Evolutionary conservation across 169 alveolate genomes (phyloP).

Genomic region (Condylostoma magnum): DNA sequence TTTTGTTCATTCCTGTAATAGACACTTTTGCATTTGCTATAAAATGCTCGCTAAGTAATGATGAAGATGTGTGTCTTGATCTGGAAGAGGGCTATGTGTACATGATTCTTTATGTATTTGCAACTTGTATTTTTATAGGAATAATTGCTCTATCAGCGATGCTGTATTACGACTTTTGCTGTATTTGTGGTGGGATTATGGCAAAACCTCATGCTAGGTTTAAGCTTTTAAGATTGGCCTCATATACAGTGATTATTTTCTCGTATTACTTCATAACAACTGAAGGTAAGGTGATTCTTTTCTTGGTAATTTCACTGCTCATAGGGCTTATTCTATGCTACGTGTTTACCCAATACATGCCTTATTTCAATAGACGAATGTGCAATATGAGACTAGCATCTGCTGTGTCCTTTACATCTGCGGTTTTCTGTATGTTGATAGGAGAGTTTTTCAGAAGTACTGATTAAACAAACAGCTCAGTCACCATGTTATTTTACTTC

Average conservation of each 20-base stretch:
- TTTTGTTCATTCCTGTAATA: slow-evolving; percentile 7
- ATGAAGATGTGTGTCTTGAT: neutral
- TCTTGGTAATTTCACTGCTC: neutral
- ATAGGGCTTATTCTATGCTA: neutral
- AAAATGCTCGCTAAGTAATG: slow-evolving; percentile 1
- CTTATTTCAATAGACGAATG: slow-evolving; percentile 12
- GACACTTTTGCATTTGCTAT: slow-evolving; percentile 24
- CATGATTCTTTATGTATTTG: slow-evolving; percentile 10
- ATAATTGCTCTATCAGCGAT: neutral
- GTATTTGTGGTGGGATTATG: slow-evolving; percentile 19
- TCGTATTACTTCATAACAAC: slow-evolving; percentile 12
- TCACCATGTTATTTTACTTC: slow-evolving; percentile 19
- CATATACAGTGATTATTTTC: neutral
- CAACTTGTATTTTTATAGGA: neutral
- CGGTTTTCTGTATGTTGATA: slow-evolving; percentile 23
- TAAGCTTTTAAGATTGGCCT: neutral
- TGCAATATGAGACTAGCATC: slow-evolving; percentile 13
- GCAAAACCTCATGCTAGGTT: slow-evolving; percentile 28
- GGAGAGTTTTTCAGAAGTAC: slow-evolving; percentile 32
- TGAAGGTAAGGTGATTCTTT: slow-evolving; percentile 1
- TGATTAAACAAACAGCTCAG: slow-evolving; percentile 14
- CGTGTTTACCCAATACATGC: neutral
- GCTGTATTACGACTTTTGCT: slow-evolving; percentile 25
- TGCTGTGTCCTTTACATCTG: slow-evolving; percentile 20
- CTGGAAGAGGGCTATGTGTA: slow-evolving; percentile 12